A percentile compares a stretch with the other conserved stretches of the same genome.
Conservation (phyloP, 306 rosid genomes). For the Begonia peltatifolia region DNA sequence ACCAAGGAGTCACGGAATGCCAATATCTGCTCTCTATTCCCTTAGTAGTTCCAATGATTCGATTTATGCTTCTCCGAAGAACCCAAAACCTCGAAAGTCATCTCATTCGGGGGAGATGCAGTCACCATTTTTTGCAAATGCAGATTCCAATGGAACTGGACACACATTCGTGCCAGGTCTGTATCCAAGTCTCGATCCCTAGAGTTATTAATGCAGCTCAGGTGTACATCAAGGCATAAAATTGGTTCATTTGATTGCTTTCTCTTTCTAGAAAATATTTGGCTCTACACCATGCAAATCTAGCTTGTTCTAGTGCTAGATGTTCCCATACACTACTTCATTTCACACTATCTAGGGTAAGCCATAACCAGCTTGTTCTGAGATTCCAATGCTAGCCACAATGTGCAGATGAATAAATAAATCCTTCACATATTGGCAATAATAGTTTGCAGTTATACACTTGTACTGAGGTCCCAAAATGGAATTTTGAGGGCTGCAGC, state of each 20-base stretch:
- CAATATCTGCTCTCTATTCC: conserved; percentile 61
- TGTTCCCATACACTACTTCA: too few relatives aligned
- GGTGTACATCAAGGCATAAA: too few relatives aligned
- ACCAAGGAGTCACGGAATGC: conserved; percentile 80
- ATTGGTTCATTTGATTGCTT: background rate
- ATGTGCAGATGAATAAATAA: too few relatives aligned
- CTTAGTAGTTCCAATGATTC: conserved; percentile 46
- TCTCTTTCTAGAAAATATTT: too few relatives aligned
- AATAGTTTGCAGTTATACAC: too few relatives aligned
- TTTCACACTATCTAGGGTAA: too few relatives aligned
- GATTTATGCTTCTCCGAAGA: conserved; percentile 59
- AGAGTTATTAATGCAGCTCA: background rate
- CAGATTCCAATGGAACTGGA: conserved; percentile 72
- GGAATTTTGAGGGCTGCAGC: too few relatives aligned
- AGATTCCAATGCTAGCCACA: too few relatives aligned
- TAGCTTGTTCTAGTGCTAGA: too few relatives aligned
- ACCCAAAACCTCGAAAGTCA: conserved; percentile 49
- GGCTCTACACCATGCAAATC: background rate
- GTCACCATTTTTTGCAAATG: conserved; percentile 39
- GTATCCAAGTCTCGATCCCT: conserved; percentile 37
- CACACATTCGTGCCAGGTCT: conserved; percentile 33
- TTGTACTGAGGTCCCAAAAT: too few relatives aligned
- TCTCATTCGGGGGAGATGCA: conserved; percentile 86
- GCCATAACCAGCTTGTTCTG: too few relatives aligned
- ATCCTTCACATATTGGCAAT: too few relatives aligned